A percentile compares a stretch with the other conserved stretches of the same genome.
Evolutionary conservation across 805 yeast species (phyloP).

Genomic region (Komagataella populi): DNA sequence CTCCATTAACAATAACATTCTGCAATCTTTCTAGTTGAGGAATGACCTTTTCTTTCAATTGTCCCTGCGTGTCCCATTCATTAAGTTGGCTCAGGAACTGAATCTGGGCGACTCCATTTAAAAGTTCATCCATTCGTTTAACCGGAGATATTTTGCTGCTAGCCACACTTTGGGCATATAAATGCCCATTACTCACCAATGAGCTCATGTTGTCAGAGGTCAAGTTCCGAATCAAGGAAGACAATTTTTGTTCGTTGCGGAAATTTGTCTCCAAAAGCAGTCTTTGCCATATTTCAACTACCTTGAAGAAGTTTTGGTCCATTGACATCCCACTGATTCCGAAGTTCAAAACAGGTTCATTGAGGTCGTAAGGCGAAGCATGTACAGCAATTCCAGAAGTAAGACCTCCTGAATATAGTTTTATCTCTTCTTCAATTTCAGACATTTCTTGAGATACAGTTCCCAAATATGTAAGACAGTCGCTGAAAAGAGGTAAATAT

Average conservation of each 20-base stretch:
- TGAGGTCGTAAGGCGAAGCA: conserved; percentile 36
- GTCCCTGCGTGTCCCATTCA: conserved; percentile 32
- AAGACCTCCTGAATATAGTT: conserved; percentile 75
- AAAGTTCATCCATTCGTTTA: conserved; percentile 44
- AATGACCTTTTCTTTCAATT: conserved; percentile 41
- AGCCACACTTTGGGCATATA: conserved; percentile 62
- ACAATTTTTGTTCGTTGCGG: conserved; percentile 49
- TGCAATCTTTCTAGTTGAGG: conserved; percentile 48
- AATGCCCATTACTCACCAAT: conserved; percentile 81
- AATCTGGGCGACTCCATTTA: conserved; percentile 71
- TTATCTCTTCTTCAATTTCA: conserved; percentile 75
- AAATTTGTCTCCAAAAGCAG: conserved; percentile 61
- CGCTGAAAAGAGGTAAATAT: conserved; percentile 64
- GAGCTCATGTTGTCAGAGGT: conserved; percentile 67
- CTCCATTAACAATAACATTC: conserved; percentile 24
- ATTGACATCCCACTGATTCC: conserved; percentile 57
- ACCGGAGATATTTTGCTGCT: conserved; percentile 48
- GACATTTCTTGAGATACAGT: conserved; percentile 59
- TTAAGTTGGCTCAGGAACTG: conserved; percentile 52
- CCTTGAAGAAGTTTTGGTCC: conserved; percentile 42
- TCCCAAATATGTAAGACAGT: conserved; percentile 80
- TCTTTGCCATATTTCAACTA: conserved; percentile 57
- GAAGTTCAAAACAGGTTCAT: conserved; percentile 37
- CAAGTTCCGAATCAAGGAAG: conserved; percentile 56
- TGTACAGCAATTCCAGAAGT: conserved; percentile 45